phyloP scores from a whole-genome alignment of 495 filamentous ascomycete genomes.

The Daldinia grandis region DNA sequence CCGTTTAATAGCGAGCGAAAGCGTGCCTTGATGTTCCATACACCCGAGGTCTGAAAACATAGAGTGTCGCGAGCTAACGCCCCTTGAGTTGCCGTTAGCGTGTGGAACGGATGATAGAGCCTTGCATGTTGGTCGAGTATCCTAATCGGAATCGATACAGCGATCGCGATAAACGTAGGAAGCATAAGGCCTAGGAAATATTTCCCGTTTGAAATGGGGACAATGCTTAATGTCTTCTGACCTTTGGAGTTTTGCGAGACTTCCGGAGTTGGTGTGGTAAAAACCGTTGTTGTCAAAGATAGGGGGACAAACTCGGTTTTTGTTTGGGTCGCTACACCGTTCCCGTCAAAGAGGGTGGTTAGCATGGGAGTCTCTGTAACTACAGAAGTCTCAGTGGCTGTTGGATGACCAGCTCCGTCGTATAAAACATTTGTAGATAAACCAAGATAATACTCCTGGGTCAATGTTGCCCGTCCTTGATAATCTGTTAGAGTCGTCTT shows the following conservation, averaged over 20 bases:
- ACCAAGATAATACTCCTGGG: constrained; percentile 28
- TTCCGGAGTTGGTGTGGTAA: constrained; percentile 25
- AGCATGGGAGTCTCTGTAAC: constrained; percentile 17
- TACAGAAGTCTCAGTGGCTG: constrained; percentile 20
- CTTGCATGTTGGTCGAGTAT: constrained; percentile 45
- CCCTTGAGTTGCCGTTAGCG: constrained; percentile 36
- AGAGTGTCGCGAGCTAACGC: constrained; percentile 40
- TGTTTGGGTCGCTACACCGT: constrained; percentile 28
- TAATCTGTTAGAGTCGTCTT: constrained; percentile 32
- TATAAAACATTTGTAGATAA: constrained; percentile 19
- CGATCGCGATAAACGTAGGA: constrained; percentile 45
- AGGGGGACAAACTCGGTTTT: constrained; percentile 32
- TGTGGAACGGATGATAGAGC: constrained; percentile 49
- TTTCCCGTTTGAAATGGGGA: constrained; percentile 32
- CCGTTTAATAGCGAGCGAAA: constrained; percentile 30
- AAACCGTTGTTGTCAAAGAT: constrained; percentile 13
- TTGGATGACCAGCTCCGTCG: constrained; percentile 26
- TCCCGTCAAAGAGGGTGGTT: constrained; percentile 28
- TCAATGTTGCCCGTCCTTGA: constrained; percentile 31
- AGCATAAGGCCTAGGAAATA: constrained; percentile 49
- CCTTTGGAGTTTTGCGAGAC: constrained; percentile 1
- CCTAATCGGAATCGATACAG: constrained; percentile 41
- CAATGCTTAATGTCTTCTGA: constrained; percentile 20
- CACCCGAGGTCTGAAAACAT: constrained; percentile 37
- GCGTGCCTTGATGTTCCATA: constrained; percentile 24